These are phyloP conservation scores for Cladophialophora bantiana DNA, from an alignment of 2,329 filamentous ascomycete species.

Conservation along the genomic window DNA sequence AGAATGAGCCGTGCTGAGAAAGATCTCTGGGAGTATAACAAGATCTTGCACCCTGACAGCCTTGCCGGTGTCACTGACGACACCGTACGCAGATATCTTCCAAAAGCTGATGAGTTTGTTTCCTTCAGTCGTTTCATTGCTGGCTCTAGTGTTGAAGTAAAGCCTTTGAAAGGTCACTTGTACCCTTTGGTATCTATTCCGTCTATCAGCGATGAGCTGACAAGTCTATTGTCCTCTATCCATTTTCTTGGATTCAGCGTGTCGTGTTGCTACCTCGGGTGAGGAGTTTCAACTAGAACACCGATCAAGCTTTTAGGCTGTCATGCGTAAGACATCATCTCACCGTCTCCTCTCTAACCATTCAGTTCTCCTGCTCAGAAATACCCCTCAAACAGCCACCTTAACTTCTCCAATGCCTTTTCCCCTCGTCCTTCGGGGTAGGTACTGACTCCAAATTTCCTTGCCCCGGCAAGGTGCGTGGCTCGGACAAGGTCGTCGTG, in stretches of 20 bases:
- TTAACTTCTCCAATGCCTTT: constrained; percentile 78
- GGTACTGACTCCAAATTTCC: constrained; percentile 84
- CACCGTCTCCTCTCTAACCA: neutral
- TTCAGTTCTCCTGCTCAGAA: constrained; percentile 23
- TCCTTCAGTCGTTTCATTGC: neutral
- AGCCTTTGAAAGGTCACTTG: neutral
- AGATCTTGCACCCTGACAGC: too few relatives aligned
- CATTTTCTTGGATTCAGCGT: neutral
- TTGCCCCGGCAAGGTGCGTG: constrained; percentile 79
- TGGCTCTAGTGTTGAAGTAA: constrained; percentile 16
- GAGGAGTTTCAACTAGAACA: neutral
- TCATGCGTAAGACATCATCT: neutral
- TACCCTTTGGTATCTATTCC: neutral
- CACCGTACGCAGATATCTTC: too few relatives aligned
- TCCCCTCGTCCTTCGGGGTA: constrained; percentile 74
- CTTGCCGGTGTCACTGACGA: too few relatives aligned
- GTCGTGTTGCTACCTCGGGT: neutral
- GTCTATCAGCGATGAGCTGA: neutral
- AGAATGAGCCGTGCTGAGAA: too few relatives aligned
- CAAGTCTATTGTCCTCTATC: neutral
- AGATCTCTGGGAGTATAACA: too few relatives aligned
- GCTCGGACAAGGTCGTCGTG: constrained; percentile 77
- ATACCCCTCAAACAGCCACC: constrained; percentile 80
- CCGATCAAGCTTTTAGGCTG: neutral
- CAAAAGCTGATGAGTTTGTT: neutral